Conservation (phyloP, 2,329 filamentous ascomycete species). For the Diaporthe destruens region DNA sequence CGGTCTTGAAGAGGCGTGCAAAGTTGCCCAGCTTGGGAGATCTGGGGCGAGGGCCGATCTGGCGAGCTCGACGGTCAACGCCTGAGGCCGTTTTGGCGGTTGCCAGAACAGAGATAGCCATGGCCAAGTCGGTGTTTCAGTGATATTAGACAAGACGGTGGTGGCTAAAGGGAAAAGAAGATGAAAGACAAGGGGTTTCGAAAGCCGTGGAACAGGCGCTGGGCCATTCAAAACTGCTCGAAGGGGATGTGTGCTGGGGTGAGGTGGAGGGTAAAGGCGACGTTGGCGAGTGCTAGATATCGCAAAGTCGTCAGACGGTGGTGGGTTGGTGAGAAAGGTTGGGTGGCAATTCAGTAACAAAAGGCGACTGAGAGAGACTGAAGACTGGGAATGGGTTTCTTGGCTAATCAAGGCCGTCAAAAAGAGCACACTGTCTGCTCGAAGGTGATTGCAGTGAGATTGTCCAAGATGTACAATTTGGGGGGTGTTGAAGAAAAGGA, state of each 20-base stretch:
- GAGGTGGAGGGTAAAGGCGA: background rate
- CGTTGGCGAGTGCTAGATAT: background rate
- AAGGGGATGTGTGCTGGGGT: background rate
- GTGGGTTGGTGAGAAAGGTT: background rate
- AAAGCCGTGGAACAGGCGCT: constrained; percentile 19
- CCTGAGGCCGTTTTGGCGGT: constrained; percentile 28
- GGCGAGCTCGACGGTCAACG: constrained; percentile 36
- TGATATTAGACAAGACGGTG: constrained; percentile 25
- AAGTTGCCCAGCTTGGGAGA: constrained; percentile 40
- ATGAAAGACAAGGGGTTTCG: constrained; percentile 3
- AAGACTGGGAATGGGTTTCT: background rate
- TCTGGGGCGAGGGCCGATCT: constrained; percentile 24
- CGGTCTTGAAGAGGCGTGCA: constrained; percentile 30
- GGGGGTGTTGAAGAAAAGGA: background rate
- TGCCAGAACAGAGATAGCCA: constrained; percentile 28
- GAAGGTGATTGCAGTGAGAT: background rate
- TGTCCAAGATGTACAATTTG: constrained; percentile 13
- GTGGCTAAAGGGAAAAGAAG: constrained; percentile 12
- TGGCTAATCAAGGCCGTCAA: constrained; percentile 9
- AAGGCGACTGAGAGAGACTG: constrained; percentile 30
- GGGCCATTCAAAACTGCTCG: constrained; percentile 29
- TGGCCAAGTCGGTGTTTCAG: constrained; percentile 24
- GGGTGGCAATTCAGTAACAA: constrained; percentile 28
- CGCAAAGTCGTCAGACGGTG: constrained; percentile 11
- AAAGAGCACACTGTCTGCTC: constrained; percentile 11